Conservation (phyloP, 805 yeast species). For the Lipomyces kockii region DNA sequence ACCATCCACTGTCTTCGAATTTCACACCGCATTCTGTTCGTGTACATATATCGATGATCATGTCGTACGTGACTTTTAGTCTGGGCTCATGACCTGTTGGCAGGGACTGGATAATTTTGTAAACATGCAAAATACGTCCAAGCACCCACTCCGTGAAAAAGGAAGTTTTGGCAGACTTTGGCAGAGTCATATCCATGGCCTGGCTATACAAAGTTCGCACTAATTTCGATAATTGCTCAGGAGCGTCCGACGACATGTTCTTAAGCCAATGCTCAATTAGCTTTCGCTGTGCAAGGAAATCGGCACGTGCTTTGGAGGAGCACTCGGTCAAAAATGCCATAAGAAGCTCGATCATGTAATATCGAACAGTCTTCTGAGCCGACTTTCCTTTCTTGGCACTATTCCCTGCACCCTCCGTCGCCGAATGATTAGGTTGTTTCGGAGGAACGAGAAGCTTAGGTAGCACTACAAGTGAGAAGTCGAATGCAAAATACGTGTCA, state of each 20-base stretch:
- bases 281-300: conserved; percentile 60
- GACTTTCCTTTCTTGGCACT: background rate
- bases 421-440: background rate
- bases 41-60: conserved; percentile 21
- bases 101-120: conserved; percentile 51
- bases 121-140: conserved; percentile 60
- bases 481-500: conserved; percentile 68
- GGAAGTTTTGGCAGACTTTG: conserved; percentile 70
- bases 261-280: conserved; percentile 72
- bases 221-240: conserved; percentile 52
- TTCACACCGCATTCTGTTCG: conserved; percentile 42
- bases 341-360: conserved; percentile 66
- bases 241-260: conserved; percentile 60
- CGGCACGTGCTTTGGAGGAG: conserved; percentile 64
- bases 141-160: conserved; percentile 79
- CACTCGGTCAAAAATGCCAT: conserved; percentile 55
- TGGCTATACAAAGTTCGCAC: conserved; percentile 54
- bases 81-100: conserved; percentile 55
- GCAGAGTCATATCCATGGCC: conserved; percentile 62
- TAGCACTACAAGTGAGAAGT: conserved; percentile 63
- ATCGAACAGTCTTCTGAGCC: conserved; percentile 55
- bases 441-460: conserved; percentile 56
- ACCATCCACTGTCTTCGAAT: conserved; percentile 45
- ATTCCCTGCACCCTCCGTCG: background rate
- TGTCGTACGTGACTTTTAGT: conserved; percentile 47